Evolutionary conservation across 2,329 filamentous ascomycete species (phyloP), one percentile per base, ranked within the genome.

Genomic region (Cadophora sp.): DNA sequence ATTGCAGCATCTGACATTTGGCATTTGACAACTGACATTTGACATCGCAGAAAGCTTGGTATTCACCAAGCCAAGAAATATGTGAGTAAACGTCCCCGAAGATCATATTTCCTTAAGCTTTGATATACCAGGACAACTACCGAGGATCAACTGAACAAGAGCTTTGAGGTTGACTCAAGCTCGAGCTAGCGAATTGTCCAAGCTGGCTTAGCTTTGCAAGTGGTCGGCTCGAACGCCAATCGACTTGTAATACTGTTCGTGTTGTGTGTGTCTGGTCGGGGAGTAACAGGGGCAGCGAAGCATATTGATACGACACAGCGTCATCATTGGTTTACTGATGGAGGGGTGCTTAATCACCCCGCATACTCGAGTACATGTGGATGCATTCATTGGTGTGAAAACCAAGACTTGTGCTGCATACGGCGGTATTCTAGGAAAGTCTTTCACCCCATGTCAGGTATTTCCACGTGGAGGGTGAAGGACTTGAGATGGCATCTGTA

Each of bases 351-450:
- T 48, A 62, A 50, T 50, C 40, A 50, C 43, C 40, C 29, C n/a
- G 29, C 46, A 26, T 26, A 34, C 37, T 40, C 37, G 37, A 40
- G 37, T 12, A 40, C 12, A 51, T 64, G 48, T 34, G 48, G 19
- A 24, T 55, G 29, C 37, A 29, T 9, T 27, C 5, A 64, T 64
- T 64, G 61, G 61, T 64, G 61, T 64, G 61, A 64, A 64, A 27
- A 64, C 29, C 8, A 29, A 64, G 29, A 24, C 31, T n/a, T 64
- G 19, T 37, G 34, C 61, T 37, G 50, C 48, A 55, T 53, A 37
- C 22, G 46, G 31, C 7, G 26, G 24, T 51, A 51, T 62, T 51
- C 22, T 62, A 24, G 60, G 58, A 61, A 61, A 61, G 58, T 29
- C 16, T 46, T 48, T 27, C 24, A 7, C 14, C 12, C 29, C 22